phyloP scores from a whole-genome alignment of 2,329 filamentous ascomycete genomes.

The Dothistroma septosporum region DNA sequence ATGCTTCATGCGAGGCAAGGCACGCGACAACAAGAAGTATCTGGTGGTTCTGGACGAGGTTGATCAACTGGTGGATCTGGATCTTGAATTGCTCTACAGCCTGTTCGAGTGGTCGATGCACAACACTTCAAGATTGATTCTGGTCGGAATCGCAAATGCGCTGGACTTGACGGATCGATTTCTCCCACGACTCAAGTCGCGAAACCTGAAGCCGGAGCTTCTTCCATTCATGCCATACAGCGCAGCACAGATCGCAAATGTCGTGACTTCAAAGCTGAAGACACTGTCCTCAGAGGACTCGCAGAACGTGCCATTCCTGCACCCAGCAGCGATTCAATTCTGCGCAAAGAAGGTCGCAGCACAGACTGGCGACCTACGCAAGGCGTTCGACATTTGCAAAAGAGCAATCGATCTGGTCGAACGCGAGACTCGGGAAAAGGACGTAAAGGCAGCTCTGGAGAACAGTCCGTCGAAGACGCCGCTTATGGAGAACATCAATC shows the following conservation, averaged over 20 bases:
- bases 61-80: slow-evolving; percentile 84
- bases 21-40: slow-evolving; percentile 56
- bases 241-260: slow-evolving; percentile 76
- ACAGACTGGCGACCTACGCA: slow-evolving; percentile 89
- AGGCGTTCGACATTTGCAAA: slow-evolving; percentile 90
- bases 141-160: slow-evolving; percentile 94
- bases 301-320: slow-evolving; percentile 73
- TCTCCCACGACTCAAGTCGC: slow-evolving; percentile 84
- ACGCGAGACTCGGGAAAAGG: slow-evolving; percentile 70
- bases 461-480: slow-evolving; percentile 65
- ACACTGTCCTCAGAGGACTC: slow-evolving; percentile 49
- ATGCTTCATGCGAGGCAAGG: slow-evolving; percentile 62
- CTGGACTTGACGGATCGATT: slow-evolving; percentile 94
- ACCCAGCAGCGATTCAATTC: slow-evolving; percentile 88
- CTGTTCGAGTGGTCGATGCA: slow-evolving; percentile 96
- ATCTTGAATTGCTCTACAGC: slow-evolving; percentile 82
- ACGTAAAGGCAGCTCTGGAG: slow-evolving; percentile 58
- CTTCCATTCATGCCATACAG: slow-evolving; percentile 92
- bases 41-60: slow-evolving; percentile 93
- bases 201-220: slow-evolving; percentile 83
- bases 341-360: slow-evolving; percentile 92
- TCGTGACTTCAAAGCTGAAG: slow-evolving; percentile 79
- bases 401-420: slow-evolving; percentile 87
- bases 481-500: slow-evolving; percentile 75
- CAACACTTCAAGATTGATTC: slow-evolving; percentile 69